Evolutionary conservation across 2,329 filamentous ascomycete genomes (phyloP).

Genomic region (Leptographium wingfieldii): DNA sequence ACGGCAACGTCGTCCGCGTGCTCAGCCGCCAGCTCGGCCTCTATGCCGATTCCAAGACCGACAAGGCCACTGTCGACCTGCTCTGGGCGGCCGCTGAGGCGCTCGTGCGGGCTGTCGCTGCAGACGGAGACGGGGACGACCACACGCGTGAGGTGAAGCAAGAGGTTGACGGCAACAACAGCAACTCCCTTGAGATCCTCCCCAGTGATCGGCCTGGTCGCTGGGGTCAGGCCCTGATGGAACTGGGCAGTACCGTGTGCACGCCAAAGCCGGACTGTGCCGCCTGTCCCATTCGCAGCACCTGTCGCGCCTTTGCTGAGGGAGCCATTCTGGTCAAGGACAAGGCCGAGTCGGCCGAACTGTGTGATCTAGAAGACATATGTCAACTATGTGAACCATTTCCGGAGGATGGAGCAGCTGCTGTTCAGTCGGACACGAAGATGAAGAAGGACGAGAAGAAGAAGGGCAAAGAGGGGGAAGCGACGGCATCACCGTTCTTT

Average conservation of each 20-base stretch:
- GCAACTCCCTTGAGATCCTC: conserved; percentile 3
- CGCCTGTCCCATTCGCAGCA: conserved; percentile 35
- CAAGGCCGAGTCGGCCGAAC: conserved; percentile 2
- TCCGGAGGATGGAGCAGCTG: conserved; percentile 13
- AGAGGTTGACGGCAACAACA: background rate
- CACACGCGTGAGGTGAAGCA: background rate
- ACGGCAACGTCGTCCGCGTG: conserved; percentile 50
- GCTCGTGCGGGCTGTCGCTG: conserved; percentile 40
- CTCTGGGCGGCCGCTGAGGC: conserved; percentile 46
- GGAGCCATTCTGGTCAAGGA: conserved; percentile 22
- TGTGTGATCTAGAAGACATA: conserved; percentile 35
- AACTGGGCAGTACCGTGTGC: conserved; percentile 50
- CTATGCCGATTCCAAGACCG: conserved; percentile 42
- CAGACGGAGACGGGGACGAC: conserved; percentile 15
- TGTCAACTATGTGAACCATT: conserved; percentile 37
- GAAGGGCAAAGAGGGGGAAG: background rate
- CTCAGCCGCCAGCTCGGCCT: conserved; percentile 48
- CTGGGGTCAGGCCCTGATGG: conserved; percentile 56
- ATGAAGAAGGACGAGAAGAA: conserved; percentile 8
- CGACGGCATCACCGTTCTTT: background rate
- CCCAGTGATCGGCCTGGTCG: conserved; percentile 39
- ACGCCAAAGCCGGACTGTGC: conserved; percentile 45
- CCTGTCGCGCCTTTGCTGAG: conserved; percentile 39
- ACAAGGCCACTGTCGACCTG: conserved; percentile 37
- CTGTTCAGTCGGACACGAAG: background rate